Evolutionary conservation across 148 eudicot species (phyloP), one percentile per base, ranked within the genome.

Genomic region (Diospyros kaki): DNA sequence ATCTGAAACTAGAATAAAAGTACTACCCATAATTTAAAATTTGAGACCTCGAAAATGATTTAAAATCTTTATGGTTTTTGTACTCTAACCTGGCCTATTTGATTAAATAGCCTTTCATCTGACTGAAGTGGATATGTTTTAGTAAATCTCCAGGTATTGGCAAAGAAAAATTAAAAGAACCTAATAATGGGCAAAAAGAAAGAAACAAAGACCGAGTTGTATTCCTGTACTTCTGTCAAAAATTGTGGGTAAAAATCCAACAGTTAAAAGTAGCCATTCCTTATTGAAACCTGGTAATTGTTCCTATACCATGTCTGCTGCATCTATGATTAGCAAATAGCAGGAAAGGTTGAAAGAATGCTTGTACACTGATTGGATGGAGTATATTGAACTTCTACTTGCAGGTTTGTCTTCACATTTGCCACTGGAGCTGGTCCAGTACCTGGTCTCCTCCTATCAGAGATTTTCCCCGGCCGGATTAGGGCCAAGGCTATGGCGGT

Each of bases 401-500:
- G 86, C 89, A 94, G 98, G 83, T 94, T 89, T 81, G 98, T 94
- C 68, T 75, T 94, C 1, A 84, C 91, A 78, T 94, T 94, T 84
- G 92, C 98, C 53, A 73, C 83, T 42, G 98, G 98, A 73, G 98
- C 98, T 64, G 98, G 98, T 78, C 98, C 98, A 63, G 97, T 94
- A 74, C 98, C 98, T 8, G 87, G 89, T 60, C 90, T 94, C 74
- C 90, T 94, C 69, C 89, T 94, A 63, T 88, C 97, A 18, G 98
- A 94, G 83, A 89, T 94, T 64, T 86, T 94, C 75, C 93, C 96
- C 4, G 90, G 85, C 84, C 87, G 91, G 64, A 90, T 94, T 63
- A 86, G 98, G 84, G 98, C 98, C 67, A 94, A 94, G 84, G 98
- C 97, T 61, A 87, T 94, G 93, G 95, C 98, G 56, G 86, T 94